Evolutionary conservation across 2,329 filamentous ascomycete species (phyloP), one percentile per base, ranked within the genome.

Genomic region (Pestalotiopsis sp.): DNA sequence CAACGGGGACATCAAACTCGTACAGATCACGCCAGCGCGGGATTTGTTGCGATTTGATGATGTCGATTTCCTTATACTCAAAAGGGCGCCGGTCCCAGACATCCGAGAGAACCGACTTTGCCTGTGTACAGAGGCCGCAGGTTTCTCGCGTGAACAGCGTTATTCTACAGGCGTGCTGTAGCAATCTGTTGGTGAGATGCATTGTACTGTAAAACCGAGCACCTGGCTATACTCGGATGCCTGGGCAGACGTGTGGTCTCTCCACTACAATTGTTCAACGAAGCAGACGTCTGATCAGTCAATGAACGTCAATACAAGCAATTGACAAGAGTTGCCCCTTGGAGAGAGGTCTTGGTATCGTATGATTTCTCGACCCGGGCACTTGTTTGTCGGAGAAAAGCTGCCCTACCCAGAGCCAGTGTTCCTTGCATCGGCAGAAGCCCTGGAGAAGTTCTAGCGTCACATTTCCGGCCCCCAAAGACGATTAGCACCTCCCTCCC

Each of bases 1-100:
- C 92, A 75, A 95, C 93, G 0, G 93, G 93, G 7, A 93, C 92
- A 73, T 95, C 93, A 77, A 94, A 93, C 69, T 94, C 92, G 77
- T 95, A 95, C 1, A 94, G 76, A 63, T 90, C 85, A 75, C 88
- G 90, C 93, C 93, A 95, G 4, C 67, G 70, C 27, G 83, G 81
- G 70, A 89, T 86, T 17, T 86, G 85, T 31, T 89, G 87, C 0
- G 87, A 84, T 63, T 87, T 85, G 80, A 92, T 89, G 63, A 95
- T 89, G 76, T 94, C 86, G 70, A 93, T 84, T 78, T 94, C 91
- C 7, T 84, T 83, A 78, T 90, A 94, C 20, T 85, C 85, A 78
- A 95, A 93, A 0, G 90, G 90, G 31, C 90, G 83, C 36, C 82
- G 79, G 68, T 92, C 87, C 87, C 89, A 91, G 9, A 94, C 91